Base-by-base conservation (phyloP, 2,329 filamentous ascomycete species). In the Cercospora sp. region DNA sequence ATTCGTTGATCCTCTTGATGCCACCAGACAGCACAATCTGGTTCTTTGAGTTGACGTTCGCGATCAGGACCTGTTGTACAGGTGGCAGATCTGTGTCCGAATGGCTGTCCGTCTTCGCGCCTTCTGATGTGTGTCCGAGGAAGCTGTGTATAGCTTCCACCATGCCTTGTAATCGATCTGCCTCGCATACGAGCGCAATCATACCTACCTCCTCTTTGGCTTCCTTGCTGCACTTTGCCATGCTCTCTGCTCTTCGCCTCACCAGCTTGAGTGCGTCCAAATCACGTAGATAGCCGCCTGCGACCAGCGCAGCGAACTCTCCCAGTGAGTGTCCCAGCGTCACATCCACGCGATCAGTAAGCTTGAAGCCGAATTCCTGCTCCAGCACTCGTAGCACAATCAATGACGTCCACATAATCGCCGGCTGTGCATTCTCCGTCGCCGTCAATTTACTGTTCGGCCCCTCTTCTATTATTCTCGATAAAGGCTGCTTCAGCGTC, bases 1-100 rank as follows among this genome's bases (percentile, higher is more conserved):
- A 87, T 66, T 89, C 90, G 75, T 88, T 89, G 79, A 97, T 97
- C 73, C 89, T 86, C 74, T 90, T 89, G 63, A 97, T 90, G 79
- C 89, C 94, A 40, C 94, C 94, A 77, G 91, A 95, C 63, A 98
- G 84, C 62, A 97, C 94, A 75, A 98, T 97, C 82, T 98, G 94
- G 78, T 97, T 97, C 82, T 93, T 95, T 79, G 90, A 92, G 82
- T 98, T 98, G 81, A 97, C 89, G 80, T 98, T 97, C 68, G 93
- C 94, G 73, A 98, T 93, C 73, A 91, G 84, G 61, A 97, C 94
- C 79, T 97, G 91, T 76, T 95, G 88, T 64, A 96, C 93, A 3
- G 92, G 88, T 18, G 91, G 90, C 31, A 89, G 81, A 72, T 91
- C 86, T 71, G 89, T 84, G 68, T 85, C 86, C 9, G 65, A 63